Evolutionary conservation across 768 basidiomycete species (phyloP), one percentile per base, ranked within the genome.

Genomic region (Calocybe cyanea): DNA sequence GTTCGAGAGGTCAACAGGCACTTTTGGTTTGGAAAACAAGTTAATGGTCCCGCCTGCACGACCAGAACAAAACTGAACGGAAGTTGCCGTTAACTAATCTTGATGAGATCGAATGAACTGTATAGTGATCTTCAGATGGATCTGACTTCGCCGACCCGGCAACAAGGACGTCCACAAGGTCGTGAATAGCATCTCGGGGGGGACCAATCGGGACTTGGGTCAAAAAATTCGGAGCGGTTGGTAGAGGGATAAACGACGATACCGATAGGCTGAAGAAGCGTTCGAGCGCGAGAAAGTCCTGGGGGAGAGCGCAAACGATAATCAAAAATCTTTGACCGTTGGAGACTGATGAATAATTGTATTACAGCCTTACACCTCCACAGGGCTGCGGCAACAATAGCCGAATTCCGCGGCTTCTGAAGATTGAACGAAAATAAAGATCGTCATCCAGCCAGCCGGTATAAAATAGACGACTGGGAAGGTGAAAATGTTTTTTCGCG

Each of bases 111-210:
- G 50, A 54, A 47, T 47, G 15, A 42, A 46, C 40, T 51, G 49
- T 48, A 54, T 54, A 34, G 46, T n/a, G 38, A 45, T 50, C 45
- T 46, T n/a, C 55, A 64, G 65, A 60, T 63, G 52, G 60, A 73
- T 70, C 66, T 65, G 70, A 62, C 59, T 70, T 68, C 71, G 70
- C 67, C 72, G 75, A 72, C 62, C 65, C 67, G 69, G 67, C 63
- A 66, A 57, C 54, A 57, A 44, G 48, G 51, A 52, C n/a, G 40
- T 56, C 63, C 72, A 75, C 66, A 68, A 68, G 70, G 67, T 60
- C 41, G 45, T 44, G 52, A 55, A 57, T 59, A 54, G 51, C 38
- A 53, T 52, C 38, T 48, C 41, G 50, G 49, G 56, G 53, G 49
- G 45, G 52, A 57, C 73, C 71, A 78, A 78, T 78, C 76, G 76